phyloP scores from a whole-genome alignment of 352 stramenopile species.

The Ophiocytium majus region DNA sequence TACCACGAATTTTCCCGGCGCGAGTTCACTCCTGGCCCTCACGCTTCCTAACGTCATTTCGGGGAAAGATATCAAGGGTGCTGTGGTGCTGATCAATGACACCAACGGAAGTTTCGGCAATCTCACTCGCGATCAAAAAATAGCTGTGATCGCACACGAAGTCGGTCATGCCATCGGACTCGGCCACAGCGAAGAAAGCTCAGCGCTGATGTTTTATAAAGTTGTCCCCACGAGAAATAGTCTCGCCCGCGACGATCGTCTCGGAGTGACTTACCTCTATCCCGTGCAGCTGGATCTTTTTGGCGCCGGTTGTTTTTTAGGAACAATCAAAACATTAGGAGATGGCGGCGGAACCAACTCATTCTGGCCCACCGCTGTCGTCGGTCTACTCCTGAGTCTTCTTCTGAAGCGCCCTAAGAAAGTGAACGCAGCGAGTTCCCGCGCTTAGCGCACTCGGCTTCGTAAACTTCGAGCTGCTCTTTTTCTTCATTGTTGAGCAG shows the following conservation, averaged over 20 bases:
- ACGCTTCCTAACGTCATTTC: background rate
- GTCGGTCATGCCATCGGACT: constrained; percentile 7
- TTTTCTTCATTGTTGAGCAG: background rate
- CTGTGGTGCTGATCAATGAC: constrained; percentile 10
- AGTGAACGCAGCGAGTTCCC: background rate
- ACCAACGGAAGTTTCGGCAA: background rate
- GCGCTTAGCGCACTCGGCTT: background rate
- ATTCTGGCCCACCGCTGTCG: too few relatives aligned
- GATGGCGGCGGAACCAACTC: too few relatives aligned
- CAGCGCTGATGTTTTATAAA: background rate
- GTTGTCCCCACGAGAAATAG: background rate
- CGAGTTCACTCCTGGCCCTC: background rate
- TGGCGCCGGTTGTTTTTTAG: too few relatives aligned
- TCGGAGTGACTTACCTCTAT: constrained; percentile 8
- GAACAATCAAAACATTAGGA: too few relatives aligned
- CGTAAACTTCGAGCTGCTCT: background rate
- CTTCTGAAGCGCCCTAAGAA: too few relatives aligned
- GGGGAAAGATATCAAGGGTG: constrained; percentile 7
- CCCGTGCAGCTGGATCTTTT: background rate
- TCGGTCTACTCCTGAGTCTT: too few relatives aligned
- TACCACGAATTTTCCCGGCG: background rate
- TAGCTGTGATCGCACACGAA: background rate
- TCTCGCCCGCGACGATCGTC: background rate
- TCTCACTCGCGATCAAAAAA: background rate
- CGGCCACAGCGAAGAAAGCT: background rate